phyloP scores from a whole-genome alignment of 2,329 filamentous ascomycete species.

The Paraconiothyrium brasiliense region DNA sequence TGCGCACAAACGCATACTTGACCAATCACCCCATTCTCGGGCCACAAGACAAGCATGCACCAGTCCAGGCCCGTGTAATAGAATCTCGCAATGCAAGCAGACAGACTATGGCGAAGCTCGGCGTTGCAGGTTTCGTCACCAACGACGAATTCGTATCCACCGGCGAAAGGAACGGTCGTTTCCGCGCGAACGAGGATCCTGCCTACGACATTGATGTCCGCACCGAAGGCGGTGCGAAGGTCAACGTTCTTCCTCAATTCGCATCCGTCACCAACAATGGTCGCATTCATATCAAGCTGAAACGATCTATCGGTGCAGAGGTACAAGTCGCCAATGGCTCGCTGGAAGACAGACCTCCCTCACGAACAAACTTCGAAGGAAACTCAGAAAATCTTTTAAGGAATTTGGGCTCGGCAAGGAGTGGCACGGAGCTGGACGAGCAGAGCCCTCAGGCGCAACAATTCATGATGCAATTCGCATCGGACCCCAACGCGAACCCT shows the following conservation, averaged over 20 bases:
- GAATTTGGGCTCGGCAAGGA: conserved; percentile 19
- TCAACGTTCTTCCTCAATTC: conserved; percentile 60
- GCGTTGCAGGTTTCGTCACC: conserved; percentile 57
- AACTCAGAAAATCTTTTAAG: conserved; percentile 18
- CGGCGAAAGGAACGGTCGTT: conserved; percentile 7
- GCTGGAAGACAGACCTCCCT: conserved; percentile 38
- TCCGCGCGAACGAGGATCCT: conserved; percentile 29
- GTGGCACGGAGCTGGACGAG: conserved; percentile 33
- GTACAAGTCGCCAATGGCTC: conserved; percentile 35
- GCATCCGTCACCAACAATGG: conserved; percentile 46
- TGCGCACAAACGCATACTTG: conserved; percentile 63
- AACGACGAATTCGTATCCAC: conserved; percentile 49
- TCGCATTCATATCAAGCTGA: conserved; percentile 39
- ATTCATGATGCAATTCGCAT: not conserved
- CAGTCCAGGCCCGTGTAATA: conserved; percentile 67
- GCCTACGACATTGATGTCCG: conserved; percentile 48
- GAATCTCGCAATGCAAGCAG: conserved; percentile 40
- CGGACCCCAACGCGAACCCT: not conserved
- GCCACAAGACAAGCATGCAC: conserved; percentile 62
- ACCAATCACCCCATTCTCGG: conserved; percentile 70
- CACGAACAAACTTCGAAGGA: conserved; percentile 17
- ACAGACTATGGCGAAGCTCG: conserved; percentile 47
- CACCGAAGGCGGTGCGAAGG: conserved; percentile 61
- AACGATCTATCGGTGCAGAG: conserved; percentile 32
- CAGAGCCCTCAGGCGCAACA: conserved; percentile 28